Conservation (phyloP, 176 grass and related monocot species). For the Pharus latifolius region DNA sequence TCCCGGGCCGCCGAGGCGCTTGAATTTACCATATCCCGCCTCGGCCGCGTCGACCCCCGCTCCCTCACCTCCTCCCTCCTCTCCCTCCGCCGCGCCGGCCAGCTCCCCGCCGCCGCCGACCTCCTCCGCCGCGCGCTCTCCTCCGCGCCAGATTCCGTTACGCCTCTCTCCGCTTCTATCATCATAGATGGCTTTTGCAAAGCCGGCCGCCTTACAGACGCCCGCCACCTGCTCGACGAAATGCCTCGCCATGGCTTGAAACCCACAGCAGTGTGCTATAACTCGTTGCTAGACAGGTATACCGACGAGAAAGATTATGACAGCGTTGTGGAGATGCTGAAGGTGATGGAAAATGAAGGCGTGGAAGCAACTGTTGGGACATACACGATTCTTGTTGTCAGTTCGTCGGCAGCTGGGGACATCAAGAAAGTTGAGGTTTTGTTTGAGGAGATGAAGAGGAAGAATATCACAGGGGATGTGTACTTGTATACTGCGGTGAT, state of each 20-base stretch:
- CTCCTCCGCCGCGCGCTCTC: conserved; percentile 33
- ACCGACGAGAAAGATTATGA: conserved; percentile 20
- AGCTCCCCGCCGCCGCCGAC: conserved; percentile 16
- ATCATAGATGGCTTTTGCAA: conserved; percentile 61
- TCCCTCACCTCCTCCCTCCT: conserved; percentile 57
- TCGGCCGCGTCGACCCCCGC: conserved; percentile 55
- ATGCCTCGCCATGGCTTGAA: conserved; percentile 30
- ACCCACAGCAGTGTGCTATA: conserved; percentile 57
- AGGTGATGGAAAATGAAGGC: conserved; percentile 22
- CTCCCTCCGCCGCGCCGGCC: conserved; percentile 53
- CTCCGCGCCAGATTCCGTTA: conserved; percentile 13
- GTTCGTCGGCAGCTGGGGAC: conserved; percentile 5
- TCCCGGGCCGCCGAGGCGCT: conserved; percentile 39
- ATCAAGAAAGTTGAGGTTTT: conserved; percentile 39
- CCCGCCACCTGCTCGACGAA: conserved; percentile 49
- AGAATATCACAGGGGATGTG: conserved; percentile 34
- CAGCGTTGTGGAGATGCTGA: conserved; percentile 18
- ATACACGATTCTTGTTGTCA: conserved; percentile 45
- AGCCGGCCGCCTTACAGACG: conserved; percentile 18
- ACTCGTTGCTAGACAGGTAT: conserved; percentile 53
- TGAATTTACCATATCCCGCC: conserved; percentile 32
- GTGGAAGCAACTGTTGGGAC: conserved; percentile 31
- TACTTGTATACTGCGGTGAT: conserved; percentile 58
- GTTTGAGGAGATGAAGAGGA: conserved; percentile 42
- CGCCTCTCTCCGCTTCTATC: conserved; percentile 26